Evolutionary conservation across 371 early-diverging fungal genomes (phyloP).

Genomic region (Neoconidiobolus thromboides): DNA sequence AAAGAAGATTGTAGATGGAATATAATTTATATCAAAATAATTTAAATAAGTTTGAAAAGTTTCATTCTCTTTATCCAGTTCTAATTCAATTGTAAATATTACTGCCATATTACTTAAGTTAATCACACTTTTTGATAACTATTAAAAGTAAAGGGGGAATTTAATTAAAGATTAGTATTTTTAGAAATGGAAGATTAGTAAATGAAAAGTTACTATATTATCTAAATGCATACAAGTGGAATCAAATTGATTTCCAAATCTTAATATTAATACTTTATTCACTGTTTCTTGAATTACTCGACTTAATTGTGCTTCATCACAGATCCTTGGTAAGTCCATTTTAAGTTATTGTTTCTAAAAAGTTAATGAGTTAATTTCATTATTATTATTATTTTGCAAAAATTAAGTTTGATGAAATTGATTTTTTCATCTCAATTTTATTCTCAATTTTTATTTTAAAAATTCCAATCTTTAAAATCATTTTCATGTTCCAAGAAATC

Average conservation of each 20-base stretch:
- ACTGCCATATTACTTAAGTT: conserved; percentile 11
- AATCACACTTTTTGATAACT: conserved; percentile 10
- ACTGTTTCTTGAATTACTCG: not conserved
- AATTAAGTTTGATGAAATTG: too few species aligned
- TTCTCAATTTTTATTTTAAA: too few species aligned
- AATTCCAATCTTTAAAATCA: too few species aligned
- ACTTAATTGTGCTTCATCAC: not conserved
- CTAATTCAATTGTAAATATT: conserved; percentile 13
- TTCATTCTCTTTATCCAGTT: not conserved
- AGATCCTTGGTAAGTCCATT: too few species aligned
- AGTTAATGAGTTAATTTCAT: too few species aligned
- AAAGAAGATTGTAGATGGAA: conserved; percentile 16
- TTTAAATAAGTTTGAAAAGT: conserved; percentile 10
- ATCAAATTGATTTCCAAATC: conserved; percentile 12
- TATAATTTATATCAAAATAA: conserved; percentile 15
- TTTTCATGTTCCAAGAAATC: too few species aligned
- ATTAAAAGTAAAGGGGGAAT: not conserved
- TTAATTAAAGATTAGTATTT: not conserved
- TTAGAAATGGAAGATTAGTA: not conserved
- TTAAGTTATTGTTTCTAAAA: too few species aligned
- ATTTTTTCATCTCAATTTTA: too few species aligned
- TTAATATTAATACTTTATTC: conserved; percentile 10
- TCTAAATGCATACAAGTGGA: conserved; percentile 11
- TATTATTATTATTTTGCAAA: too few species aligned
- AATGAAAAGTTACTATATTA: conserved; percentile 10